Percentiles rank a stretch among this genome's conserved stretches.
phyloP scores from a whole-genome alignment of 345 rosid genomes.

The Lenwebbia sp. region DNA sequence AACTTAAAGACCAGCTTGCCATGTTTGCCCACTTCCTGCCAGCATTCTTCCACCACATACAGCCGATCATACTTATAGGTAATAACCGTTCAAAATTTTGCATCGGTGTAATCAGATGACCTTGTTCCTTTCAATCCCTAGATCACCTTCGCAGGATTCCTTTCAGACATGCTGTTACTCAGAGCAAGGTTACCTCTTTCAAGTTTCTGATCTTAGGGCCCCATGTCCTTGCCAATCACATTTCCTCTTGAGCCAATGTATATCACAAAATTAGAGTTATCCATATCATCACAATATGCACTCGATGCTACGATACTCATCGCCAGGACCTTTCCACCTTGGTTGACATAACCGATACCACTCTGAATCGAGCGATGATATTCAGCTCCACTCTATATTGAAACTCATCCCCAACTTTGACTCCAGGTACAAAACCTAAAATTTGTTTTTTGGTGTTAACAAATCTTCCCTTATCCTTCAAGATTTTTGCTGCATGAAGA shows the following conservation, averaged over 20 bases:
- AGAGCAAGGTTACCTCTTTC: conserved; percentile 67
- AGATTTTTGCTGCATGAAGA: conserved; percentile 38
- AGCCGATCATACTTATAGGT: conserved; percentile 69
- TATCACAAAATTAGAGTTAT: conserved; percentile 40
- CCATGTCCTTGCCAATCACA: conserved; percentile 34
- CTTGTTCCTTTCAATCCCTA: conserved; percentile 45
- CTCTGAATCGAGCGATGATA: conserved; percentile 42
- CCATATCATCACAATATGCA: conserved; percentile 52
- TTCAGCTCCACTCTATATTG: conserved; percentile 64
- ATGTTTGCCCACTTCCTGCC: conserved; percentile 45
- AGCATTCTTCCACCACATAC: conserved; percentile 39
- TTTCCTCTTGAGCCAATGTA: conserved; percentile 81
- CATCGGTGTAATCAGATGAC: conserved; percentile 18
- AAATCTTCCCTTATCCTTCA: conserved; percentile 35
- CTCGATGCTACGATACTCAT: conserved; percentile 68
- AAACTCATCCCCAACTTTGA: conserved; percentile 74
- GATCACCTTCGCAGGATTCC: conserved; percentile 59
- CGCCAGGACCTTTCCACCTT: conserved; percentile 28
- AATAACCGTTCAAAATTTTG: conserved; percentile 9
- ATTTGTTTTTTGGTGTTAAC: conserved; percentile 29
- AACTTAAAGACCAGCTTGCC: conserved; percentile 66
- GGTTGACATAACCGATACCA: conserved; percentile 61
- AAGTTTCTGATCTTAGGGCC: conserved; percentile 65
- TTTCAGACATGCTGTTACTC: conserved; percentile 31
- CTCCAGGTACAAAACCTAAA: conserved; percentile 72